These are phyloP conservation scores for Drosera spatulata DNA, from an alignment of 179 eudicot species.

Conservation along the genomic window DNA sequence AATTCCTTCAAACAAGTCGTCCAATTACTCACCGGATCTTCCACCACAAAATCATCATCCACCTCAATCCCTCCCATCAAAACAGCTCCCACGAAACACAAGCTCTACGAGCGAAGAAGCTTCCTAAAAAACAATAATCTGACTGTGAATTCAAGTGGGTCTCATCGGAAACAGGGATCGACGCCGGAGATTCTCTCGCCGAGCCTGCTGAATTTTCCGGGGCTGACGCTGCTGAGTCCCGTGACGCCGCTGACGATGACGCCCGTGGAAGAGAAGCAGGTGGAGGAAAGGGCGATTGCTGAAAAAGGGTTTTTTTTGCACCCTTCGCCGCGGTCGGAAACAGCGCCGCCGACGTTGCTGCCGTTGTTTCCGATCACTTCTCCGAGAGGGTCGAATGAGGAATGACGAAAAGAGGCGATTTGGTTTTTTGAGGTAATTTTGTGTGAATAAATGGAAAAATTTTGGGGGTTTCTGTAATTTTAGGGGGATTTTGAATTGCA, in stretches of 20 bases:
- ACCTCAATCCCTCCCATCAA: conserved; percentile 51
- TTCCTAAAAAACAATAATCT: conserved; percentile 21
- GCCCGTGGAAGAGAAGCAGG: conserved; percentile 15
- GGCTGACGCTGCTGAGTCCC: conserved; percentile 22
- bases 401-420: too few relatives aligned
- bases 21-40: conserved; percentile 58
- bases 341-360: conserved; percentile 22
- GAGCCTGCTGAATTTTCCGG: conserved; percentile 53
- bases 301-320: conserved; percentile 55
- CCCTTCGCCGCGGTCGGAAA: conserved; percentile 34
- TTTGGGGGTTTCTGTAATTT: too few relatives aligned
- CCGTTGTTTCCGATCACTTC: conserved; percentile 37
- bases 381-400: conserved; percentile 5
- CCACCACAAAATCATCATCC: conserved; percentile 7
- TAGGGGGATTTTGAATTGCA: too few relatives aligned
- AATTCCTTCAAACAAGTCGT: conserved; percentile 54
- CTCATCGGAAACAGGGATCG: too few relatives aligned
- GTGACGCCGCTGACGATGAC: conserved; percentile 11
- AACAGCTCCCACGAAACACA: conserved; percentile 45
- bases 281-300: conserved; percentile 48
- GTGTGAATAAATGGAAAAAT: too few relatives aligned
- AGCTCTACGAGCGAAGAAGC: conserved; percentile 53
- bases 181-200: conserved; percentile 41
- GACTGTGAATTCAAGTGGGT: too few relatives aligned
- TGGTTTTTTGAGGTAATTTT: too few relatives aligned